These are phyloP conservation scores for Leccinum ochraceum DNA, from an alignment of 768 basidiomycete species.

Conservation along the genomic window DNA sequence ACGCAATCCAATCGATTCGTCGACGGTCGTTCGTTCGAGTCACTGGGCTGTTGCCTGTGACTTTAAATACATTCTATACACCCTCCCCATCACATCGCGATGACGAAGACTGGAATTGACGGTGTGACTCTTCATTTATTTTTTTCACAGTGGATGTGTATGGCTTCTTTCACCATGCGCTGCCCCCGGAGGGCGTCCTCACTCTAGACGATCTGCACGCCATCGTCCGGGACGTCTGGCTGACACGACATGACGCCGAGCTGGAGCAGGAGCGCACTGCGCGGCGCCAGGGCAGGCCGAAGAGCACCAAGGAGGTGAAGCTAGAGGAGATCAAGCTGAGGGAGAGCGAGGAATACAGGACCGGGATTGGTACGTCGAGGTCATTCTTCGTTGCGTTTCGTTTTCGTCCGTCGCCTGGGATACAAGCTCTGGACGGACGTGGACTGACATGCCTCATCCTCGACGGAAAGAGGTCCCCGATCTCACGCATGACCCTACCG, in stretches of 20 bases:
- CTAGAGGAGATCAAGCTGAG: constrained; percentile 70
- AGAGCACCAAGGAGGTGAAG: constrained; percentile 63
- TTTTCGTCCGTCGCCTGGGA: background rate
- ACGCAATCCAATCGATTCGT: background rate
- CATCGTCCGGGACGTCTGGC: constrained; percentile 67
- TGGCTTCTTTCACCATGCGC: constrained; percentile 72
- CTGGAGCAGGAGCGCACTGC: constrained; percentile 59
- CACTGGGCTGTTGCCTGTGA: background rate
- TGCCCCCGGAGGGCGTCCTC: constrained; percentile 60
- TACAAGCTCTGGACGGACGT: background rate
- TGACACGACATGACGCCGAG: constrained; percentile 68
- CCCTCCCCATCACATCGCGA: background rate
- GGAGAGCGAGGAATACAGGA: constrained; percentile 73
- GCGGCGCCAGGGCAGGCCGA: constrained; percentile 74
- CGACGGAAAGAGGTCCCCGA: constrained; percentile 67
- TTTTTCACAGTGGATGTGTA: constrained; percentile 58
- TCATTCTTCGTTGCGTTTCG: background rate
- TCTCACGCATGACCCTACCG: constrained; percentile 69
- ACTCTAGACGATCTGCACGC: constrained; percentile 66
- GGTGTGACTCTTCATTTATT: background rate
- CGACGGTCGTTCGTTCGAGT: background rate
- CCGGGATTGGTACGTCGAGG: constrained; percentile 69
- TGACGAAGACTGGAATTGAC: background rate
- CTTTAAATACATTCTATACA: background rate
- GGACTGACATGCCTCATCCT: background rate